Evolutionary conservation across 306 rosid genomes (phyloP), one percentile per base, ranked within the genome.

Genomic region (Ormosia emarginata): DNA sequence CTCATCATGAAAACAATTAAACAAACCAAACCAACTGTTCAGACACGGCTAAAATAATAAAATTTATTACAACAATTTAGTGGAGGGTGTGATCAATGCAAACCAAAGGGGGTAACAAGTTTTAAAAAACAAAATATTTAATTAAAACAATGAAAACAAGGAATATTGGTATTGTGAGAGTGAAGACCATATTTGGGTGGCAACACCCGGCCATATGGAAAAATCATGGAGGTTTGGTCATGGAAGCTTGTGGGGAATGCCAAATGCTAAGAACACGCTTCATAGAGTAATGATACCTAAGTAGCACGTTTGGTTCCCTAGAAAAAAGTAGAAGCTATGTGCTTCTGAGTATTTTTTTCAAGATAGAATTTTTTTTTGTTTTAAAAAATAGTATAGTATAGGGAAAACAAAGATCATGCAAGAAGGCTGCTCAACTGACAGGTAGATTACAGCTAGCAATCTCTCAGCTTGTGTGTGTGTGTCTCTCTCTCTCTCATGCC

Each of bases 341-440:
- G 66, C 36, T 4, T 41, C 17, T 30, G 17, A 10, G 14, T 2
- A 1, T 17, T 40, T 74, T 37, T 2, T 24, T 58, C 12, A 53
- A 55, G 32, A 67, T 24, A 7, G 67, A 55, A 67, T n/a, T 6
- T 52, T 78, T 55, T 6, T 24, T 17, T 0, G 34, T 10, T 36
- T 32, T 7, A 6, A 67, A 83, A 83, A 63, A 63, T 32, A 1
- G 18, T 40, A 74, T 18, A 63, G 43, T 62, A 64, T 2, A 39
- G n/a, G 33, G 39, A 52, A 73, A 82, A 15, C 50, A 65, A 40
- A 85, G 91, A 89, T 92, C 94, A 90, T 86, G 92, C 97, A 90
- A 86, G 89, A 92, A 87, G 85, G 86, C 94, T 87, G 94, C 90
- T 85, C 72, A 83, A 87, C 90, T 85, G 94, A 92, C 97, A 92